Conservation (phyloP, 2,329 filamentous ascomycete species). For the Cryphonectria japonica region DNA sequence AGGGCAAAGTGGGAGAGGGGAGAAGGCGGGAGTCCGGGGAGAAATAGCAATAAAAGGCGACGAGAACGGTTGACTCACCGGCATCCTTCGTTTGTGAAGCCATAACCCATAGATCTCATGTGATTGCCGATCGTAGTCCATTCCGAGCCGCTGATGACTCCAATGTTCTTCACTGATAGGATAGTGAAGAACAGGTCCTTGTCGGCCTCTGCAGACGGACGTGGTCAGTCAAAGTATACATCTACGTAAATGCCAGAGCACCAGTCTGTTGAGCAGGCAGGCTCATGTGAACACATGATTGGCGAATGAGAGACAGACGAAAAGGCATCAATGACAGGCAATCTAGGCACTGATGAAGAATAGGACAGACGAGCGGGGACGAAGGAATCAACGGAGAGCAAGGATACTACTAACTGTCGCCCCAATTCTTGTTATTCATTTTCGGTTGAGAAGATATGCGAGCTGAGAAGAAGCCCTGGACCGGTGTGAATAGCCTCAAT, state of each 20-base stretch:
- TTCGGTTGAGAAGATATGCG: constrained; percentile 8
- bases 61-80: constrained; percentile 51
- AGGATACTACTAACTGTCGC: constrained; percentile 27
- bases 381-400: constrained; percentile 4
- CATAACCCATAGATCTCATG: constrained; percentile 62
- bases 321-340: constrained; percentile 6
- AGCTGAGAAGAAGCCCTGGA: constrained; percentile 11
- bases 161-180: constrained; percentile 64
- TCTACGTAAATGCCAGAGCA: not conserved
- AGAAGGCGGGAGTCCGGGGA: no score
- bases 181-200: constrained; percentile 68
- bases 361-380: not conserved
- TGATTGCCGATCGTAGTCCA: constrained; percentile 65
- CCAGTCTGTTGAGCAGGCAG: constrained; percentile 38
- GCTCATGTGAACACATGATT: not conserved
- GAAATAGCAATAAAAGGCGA: not conserved
- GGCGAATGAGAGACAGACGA: not conserved
- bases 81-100: constrained; percentile 67
- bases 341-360: constrained; percentile 26
- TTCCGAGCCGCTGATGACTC: constrained; percentile 64
- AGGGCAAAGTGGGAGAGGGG: constrained; percentile 12
- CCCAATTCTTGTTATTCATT: constrained; percentile 31
- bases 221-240: constrained; percentile 13
- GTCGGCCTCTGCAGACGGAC: constrained; percentile 48
- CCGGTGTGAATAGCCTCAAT: constrained; percentile 27